Evolutionary conservation across 495 filamentous ascomycete species (phyloP), one percentile per base, ranked within the genome.

Genomic region (Aspergillus olivimuriae): DNA sequence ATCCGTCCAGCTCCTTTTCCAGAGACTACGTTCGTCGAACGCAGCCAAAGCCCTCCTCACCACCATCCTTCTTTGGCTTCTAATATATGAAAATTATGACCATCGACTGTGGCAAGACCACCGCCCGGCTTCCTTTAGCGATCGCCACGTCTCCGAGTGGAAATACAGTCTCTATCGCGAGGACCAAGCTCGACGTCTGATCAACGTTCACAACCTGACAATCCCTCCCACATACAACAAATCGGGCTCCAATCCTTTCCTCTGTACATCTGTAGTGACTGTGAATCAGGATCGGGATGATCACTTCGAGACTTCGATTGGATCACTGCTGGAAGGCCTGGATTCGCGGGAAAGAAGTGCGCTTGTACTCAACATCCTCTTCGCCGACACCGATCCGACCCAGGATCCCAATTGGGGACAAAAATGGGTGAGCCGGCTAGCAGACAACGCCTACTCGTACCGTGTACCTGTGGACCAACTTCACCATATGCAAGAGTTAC

Each of bases 261-360:
- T 68, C 42, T 68, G 65, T 34, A 47, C 55, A 4, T 55, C 61
- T 0, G 43, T 66, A 20, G 55, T 56, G 10, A 66, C 58, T 2
- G 48, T 68, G 11, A 53, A 47, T 8, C 53, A 62, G 16, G 46
- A 53, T 20, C 23, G 36, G 19, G 57, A 61, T 20, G 47, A 63
- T 20, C 80, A 78, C 41, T 62, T 81, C 18, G 54, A 63, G 5
- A 55, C 58, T 12, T 65, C 74, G 1, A 48, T 81, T 7, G 78
- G 74, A 7, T 76, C 72, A 1, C 41, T 81, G 22, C 58, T 74
- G 17, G 65, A 65, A 9, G 73, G 66, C 1, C 55, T 81, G 3
- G 68, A 64, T 17, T 26, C 52, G 1, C 42, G 54, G 5, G 74
- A 81, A 57, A 61, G 75, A 18, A 42, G 51, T 2, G 53, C 58